Base-by-base conservation (phyloP, 179 eudicot genomes). In the Monotropa hypopitys region DNA sequence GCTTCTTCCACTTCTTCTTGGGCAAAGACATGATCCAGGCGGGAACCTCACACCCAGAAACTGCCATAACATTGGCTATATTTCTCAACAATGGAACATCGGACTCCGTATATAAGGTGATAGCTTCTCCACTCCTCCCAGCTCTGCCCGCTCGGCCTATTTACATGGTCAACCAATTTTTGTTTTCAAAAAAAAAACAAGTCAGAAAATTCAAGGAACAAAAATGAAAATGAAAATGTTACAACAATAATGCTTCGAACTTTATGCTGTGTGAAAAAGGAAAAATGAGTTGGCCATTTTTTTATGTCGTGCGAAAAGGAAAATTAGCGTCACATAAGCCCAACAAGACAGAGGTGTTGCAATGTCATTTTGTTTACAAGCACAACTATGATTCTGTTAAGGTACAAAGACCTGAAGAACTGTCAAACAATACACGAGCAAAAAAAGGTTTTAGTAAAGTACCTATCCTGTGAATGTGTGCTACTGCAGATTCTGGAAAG, bases 381-480 rank as follows among this genome's bases (percentile, higher is more conserved):
- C 21, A 21, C 56, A 71, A 30, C 56, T 71, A 49, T 71, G 6
- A 15, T 45, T 43, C 26, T 46, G n/a, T 46, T 42, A 40, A 20
- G 15, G 49, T 3, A 20, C 20, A 23, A 20, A 40, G 73, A 2
- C 33, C 18, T 23, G 54, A 43, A 43, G 7, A 70, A 45, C 54
- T 11, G 13, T 18, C 11, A 2, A 1, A 9, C 13, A 15, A 70
- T 11, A 7, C 4, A 9, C 5, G 15, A 70, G 54, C 4, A 18
- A 16, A 70, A n/a, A 45, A 71, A 15, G 26, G 40, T 70, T 23
- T 0, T 12, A 75, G 32, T 26, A 53, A 81, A 86, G 70, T 88
- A 92, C 98, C 99, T 76, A 95, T 91, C 80, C 99, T 91, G 80
- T 95, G 99, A 78, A 95, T 89, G 84, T 95, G 93, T 72, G 93